Base-by-base conservation (phyloP, 108 stramenopile species). In the Skeletonema menzelii region DNA sequence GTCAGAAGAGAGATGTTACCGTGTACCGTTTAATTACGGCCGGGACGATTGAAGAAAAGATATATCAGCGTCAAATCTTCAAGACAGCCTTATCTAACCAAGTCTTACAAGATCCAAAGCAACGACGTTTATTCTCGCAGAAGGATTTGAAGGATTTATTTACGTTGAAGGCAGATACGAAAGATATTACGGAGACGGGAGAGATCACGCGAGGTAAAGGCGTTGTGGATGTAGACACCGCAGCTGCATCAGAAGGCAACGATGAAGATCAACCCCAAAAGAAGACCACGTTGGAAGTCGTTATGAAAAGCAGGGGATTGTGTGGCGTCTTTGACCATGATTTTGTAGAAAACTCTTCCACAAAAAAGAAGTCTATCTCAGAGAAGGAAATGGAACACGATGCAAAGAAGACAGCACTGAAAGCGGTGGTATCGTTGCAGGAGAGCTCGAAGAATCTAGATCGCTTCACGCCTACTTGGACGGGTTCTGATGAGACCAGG, bases 21-120 rank as follows among this genome's bases (percentile, higher is more conserved):
- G 84, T 95, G 13, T 94, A 91, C 75, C 82, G 95, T 5, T 69
- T 96, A 8, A 83, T 96, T n/a, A 87, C 90, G 32, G 82, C 80
- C 2, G 94, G 94, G 17, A 93, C 96, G 14, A 95, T 97, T 56
- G 96, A 97, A 80, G 96, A 97, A 74, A 98, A 97, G 76, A 97
- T 99, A 15, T 99, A 99, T 79, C 98, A 99, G 63, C 82, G 99
- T 6, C 99, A 99, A 64, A 98, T 99, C 53, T 99, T 98, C 87
- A 99, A 99, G 77, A 95, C 93, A 38, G 95, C 97, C 1, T 59
- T 98, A 3, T 86, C 97, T 7, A 97, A 97, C 67, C 87, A 89
- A 37, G 86, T 98, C 5, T 77, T 98, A 15, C 89, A 94, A 63
- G 96, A 98, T 74, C 91, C 97, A 14, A 86, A 86, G 62, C 97